Percentiles rank a stretch among this genome's conserved stretches.
phyloP scores from a whole-genome alignment of 1,284 basidiomycete species.

The Blastosporella zonata region DNA sequence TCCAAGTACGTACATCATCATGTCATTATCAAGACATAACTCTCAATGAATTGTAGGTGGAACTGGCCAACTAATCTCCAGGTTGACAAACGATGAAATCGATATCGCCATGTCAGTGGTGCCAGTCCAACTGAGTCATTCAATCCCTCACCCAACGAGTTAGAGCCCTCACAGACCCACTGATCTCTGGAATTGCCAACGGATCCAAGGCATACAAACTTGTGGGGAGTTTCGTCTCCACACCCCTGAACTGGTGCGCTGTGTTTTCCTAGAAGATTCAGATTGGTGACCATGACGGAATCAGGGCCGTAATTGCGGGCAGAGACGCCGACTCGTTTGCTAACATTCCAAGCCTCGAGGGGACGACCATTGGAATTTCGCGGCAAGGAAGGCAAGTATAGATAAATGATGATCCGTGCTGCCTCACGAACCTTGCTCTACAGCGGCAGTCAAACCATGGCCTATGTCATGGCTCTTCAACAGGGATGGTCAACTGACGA shows the following conservation, averaged over 20 bases:
- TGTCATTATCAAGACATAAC: neutral
- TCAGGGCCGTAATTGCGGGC: constrained; percentile 91
- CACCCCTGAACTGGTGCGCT: constrained; percentile 79
- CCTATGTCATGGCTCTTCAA: constrained; percentile 88
- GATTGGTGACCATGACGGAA: neutral
- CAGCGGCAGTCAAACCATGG: constrained; percentile 92
- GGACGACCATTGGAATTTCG: constrained; percentile 87
- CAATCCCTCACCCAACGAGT: neutral
- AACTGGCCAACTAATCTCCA: constrained; percentile 86
- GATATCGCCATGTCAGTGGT: constrained; percentile 79
- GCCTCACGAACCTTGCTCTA: neutral
- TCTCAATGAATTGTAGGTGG: constrained; percentile 53
- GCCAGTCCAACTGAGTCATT: too few relatives aligned
- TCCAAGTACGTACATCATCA: constrained; percentile 55
- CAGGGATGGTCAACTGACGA: constrained; percentile 75
- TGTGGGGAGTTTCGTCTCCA: constrained; percentile 89
- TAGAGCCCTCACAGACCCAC: constrained; percentile 89
- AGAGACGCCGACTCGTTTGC: constrained; percentile 72
- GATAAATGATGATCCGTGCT: neutral
- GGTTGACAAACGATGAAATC: constrained; percentile 81
- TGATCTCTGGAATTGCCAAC: constrained; percentile 92
- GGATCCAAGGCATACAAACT: constrained; percentile 87
- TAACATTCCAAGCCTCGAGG: constrained; percentile 73
- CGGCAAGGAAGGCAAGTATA: constrained; percentile 70
- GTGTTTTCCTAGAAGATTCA: neutral